Conservation (phyloP, 257 asterid genomes). For the Przewalskia tangutica region DNA sequence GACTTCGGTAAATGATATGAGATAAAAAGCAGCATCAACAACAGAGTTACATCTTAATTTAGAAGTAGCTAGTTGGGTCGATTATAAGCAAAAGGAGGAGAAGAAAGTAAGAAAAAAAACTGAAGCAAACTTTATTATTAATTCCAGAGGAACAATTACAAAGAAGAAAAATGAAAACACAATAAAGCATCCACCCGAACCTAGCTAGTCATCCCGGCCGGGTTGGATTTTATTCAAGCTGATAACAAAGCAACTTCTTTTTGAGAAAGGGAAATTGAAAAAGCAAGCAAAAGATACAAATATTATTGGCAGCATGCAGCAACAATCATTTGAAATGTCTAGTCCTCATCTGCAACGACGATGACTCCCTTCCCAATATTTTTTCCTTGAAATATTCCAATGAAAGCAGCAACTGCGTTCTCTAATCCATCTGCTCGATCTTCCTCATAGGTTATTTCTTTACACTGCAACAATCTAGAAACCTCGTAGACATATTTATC, state of each 20-base stretch:
- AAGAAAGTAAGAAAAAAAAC: too few relatives aligned
- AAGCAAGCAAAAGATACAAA: background rate
- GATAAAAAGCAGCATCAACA: too few relatives aligned
- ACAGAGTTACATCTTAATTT: too few relatives aligned
- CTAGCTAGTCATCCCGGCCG: too few relatives aligned
- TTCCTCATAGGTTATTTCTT: background rate
- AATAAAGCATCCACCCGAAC: background rate
- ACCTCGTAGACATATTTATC: too few relatives aligned
- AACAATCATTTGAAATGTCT: too few relatives aligned
- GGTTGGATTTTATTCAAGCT: background rate
- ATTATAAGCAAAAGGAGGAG: too few relatives aligned
- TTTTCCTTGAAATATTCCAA: constrained; percentile 1
- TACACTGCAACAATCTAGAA: too few relatives aligned
- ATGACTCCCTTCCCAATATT: constrained; percentile 6
- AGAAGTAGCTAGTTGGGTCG: too few relatives aligned
- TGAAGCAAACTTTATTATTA: background rate
- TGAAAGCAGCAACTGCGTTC: background rate
- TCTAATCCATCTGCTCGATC: constrained; percentile 5
- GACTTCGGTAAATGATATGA: too few relatives aligned
- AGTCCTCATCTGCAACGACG: background rate
- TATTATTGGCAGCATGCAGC: too few relatives aligned
- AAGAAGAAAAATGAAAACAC: background rate
- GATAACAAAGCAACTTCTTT: background rate
- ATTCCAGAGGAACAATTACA: background rate
- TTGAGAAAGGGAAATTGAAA: too few relatives aligned